phyloP scores from a whole-genome alignment of 2,329 filamentous ascomycete species.

The Pseudogymnoascus destructans region DNA sequence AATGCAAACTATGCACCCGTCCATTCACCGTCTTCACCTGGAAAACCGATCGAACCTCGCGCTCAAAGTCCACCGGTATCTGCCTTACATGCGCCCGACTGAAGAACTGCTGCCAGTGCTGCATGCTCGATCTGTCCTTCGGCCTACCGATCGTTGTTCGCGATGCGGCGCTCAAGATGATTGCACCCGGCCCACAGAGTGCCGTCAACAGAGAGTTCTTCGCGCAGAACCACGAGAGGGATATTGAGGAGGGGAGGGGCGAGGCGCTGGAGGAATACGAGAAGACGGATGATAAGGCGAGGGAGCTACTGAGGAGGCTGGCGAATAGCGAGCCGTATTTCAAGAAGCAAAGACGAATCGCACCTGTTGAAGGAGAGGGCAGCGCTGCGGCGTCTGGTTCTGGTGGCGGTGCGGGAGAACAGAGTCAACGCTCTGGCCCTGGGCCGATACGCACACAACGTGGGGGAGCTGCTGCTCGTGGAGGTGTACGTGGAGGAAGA shows the following conservation, averaged over 20 bases:
- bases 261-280: conserved; percentile 76
- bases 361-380: conserved; percentile 36
- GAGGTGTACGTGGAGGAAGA: conserved; percentile 28
- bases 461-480: conserved; percentile 33
- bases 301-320: conserved; percentile 70
- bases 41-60: conserved; percentile 82
- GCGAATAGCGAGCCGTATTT: conserved; percentile 94
- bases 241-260: conserved; percentile 81
- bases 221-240: conserved; percentile 90
- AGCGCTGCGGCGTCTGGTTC: conserved; percentile 28
- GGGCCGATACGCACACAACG: conserved; percentile 68
- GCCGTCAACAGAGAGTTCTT: conserved; percentile 95
- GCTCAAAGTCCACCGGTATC: conserved; percentile 87
- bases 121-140: conserved; percentile 95
- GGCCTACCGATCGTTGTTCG: conserved; percentile 88
- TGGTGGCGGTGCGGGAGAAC: conserved; percentile 26
- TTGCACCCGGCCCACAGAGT: conserved; percentile 82
- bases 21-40: conserved; percentile 94
- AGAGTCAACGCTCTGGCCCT: conserved; percentile 38
- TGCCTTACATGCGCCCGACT: conserved; percentile 92
- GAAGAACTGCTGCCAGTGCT: conserved; percentile 98
- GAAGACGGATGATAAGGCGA: conserved; percentile 92
- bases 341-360: conserved; percentile 68
- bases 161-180: conserved; percentile 95
- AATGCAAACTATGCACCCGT: conserved; percentile 65